phyloP scores from a whole-genome alignment of 148 eudicot species.

The Silene latifolia region DNA sequence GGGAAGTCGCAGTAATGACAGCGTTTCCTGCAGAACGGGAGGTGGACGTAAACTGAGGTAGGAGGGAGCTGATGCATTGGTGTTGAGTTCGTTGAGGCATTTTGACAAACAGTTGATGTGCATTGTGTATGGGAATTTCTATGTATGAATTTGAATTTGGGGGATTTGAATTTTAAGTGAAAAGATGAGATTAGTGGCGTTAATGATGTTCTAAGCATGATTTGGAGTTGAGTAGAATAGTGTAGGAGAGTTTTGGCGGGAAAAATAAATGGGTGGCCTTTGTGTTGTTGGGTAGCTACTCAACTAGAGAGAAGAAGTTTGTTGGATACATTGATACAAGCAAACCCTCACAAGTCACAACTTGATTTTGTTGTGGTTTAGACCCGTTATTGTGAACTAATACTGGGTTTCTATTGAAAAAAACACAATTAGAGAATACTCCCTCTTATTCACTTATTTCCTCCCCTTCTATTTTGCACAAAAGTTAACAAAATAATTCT shows the following conservation, averaged over 20 bases:
- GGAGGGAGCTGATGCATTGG: conserved; percentile 54
- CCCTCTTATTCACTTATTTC: too few species aligned
- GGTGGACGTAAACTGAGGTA: conserved; percentile 84
- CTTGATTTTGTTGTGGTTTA: too few species aligned
- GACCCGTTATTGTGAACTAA: too few species aligned
- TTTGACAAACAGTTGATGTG: conserved; percentile 80
- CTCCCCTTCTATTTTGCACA: too few species aligned
- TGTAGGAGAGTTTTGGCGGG: not conserved
- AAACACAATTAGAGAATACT: too few species aligned
- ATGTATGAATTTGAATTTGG: conserved; percentile 1
- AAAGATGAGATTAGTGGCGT: conserved; percentile 38
- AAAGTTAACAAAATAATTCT: too few species aligned
- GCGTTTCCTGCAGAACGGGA: conserved; percentile 95
- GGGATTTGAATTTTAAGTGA: conserved; percentile 33
- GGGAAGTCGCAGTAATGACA: conserved; percentile 97
- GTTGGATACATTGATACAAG: too few species aligned
- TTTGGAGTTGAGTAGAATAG: conserved; percentile 6
- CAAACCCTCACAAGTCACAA: too few species aligned
- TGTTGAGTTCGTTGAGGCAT: conserved; percentile 38
- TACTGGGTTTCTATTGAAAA: too few species aligned
- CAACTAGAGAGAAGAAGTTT: not conserved
- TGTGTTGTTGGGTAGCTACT: not conserved
- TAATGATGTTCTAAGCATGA: conserved; percentile 43
- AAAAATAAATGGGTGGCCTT: too few species aligned
- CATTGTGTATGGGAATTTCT: conserved; percentile 29